These are phyloP conservation scores for Anthracocystis setariae DNA, from an alignment of 1,284 basidiomycete genomes.

Conservation along the genomic window DNA sequence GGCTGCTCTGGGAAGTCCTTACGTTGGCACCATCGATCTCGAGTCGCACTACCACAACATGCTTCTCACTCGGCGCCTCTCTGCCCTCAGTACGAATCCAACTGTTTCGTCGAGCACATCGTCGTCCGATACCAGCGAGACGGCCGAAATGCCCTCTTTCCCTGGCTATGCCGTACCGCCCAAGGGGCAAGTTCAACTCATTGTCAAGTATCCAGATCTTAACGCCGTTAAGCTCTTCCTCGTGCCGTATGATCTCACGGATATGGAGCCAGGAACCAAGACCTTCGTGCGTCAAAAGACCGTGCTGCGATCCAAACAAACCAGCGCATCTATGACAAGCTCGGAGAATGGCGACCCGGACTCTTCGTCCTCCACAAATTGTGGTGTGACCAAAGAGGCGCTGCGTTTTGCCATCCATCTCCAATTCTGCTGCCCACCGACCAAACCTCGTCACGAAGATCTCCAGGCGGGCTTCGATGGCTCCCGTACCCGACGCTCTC, in stretches of 20 bases:
- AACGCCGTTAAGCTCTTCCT: conserved; percentile 71
- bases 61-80: conserved; percentile 15
- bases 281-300: conserved; percentile 61
- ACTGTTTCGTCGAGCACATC: neutral
- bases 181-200: conserved; percentile 71
- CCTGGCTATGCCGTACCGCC: conserved; percentile 71
- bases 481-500: conserved; percentile 10
- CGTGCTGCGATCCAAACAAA: conserved; percentile 2
- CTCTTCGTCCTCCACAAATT: conserved; percentile 4
- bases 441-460: conserved; percentile 12
- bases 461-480: conserved; percentile 29
- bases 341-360: neutral
- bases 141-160: conserved; percentile 51
- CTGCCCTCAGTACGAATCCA: conserved; percentile 3
- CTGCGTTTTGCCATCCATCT: conserved; percentile 62
- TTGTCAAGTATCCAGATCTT: conserved; percentile 70
- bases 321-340: neutral
- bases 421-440: conserved; percentile 52
- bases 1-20: conserved; percentile 59
- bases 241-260: conserved; percentile 71
- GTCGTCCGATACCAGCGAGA: neutral
- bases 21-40: conserved; percentile 68
- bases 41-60: conserved; percentile 60
- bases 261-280: conserved; percentile 63
- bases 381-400: conserved; percentile 32